phyloP scores from a whole-genome alignment of 306 rosid genomes.

The Quercus dentata region DNA sequence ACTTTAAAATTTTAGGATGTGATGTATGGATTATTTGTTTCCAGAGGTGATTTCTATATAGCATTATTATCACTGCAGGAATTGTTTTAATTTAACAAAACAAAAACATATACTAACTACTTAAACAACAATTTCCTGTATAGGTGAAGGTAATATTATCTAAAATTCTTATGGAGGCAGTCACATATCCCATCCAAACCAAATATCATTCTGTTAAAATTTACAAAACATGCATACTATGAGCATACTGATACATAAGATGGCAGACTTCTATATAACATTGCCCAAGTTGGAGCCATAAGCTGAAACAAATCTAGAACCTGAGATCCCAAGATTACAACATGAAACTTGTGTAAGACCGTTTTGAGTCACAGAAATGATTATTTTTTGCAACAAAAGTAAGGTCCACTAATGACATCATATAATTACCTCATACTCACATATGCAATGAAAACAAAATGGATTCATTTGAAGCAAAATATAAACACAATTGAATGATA shows the following conservation, averaged over 20 bases:
- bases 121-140: not conserved
- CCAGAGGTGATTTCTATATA: not conserved
- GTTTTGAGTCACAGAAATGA: not conserved
- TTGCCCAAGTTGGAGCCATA: not conserved
- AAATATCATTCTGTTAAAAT: not conserved
- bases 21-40: not conserved
- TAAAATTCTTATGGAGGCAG: not conserved
- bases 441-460: not conserved
- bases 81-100: not conserved
- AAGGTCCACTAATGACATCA: not conserved
- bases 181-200: not conserved
- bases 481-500: no score
- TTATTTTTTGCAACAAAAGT: not conserved
- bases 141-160: not conserved
- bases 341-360: not conserved
- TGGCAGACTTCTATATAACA: not conserved
- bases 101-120: not conserved
- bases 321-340: not conserved
- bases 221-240: not conserved
- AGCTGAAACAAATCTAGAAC: not conserved
- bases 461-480: not conserved
- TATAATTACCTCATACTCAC: not conserved
- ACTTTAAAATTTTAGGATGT: slow-evolving; percentile 10
- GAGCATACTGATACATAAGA: not conserved
- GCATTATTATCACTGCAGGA: not conserved